Evolutionary conservation across 1,139 yeast genomes (phyloP).

Genomic region (Zygosaccharomyces sapae): DNA sequence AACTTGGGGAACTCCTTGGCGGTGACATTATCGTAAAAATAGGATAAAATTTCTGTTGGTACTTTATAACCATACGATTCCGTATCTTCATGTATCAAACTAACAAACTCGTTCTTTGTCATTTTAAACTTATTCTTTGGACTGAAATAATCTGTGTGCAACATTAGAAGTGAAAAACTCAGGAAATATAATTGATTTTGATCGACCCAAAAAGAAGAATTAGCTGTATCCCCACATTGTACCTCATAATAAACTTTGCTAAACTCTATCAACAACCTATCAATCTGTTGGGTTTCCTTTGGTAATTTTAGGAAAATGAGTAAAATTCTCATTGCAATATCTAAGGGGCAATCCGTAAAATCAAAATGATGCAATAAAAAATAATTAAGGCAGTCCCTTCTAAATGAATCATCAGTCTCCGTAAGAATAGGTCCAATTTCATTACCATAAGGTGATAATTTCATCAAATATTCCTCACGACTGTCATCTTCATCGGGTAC

Average conservation of each 20-base stretch:
- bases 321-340: conserved; percentile 56
- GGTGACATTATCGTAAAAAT: conserved; percentile 61
- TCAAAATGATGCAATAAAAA: conserved; percentile 43
- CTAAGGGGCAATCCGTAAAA: conserved; percentile 53
- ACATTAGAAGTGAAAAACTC: conserved; percentile 56
- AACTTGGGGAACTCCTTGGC: conserved; percentile 47
- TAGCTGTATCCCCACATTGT: conserved; percentile 22
- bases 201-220: conserved; percentile 33
- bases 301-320: conserved; percentile 56
- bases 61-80: conserved; percentile 37
- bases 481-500: conserved; percentile 36
- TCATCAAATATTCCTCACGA: conserved; percentile 37
- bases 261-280: conserved; percentile 55
- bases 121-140: conserved; percentile 59
- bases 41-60: conserved; percentile 44
- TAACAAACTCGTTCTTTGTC: conserved; percentile 56
- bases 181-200: conserved; percentile 53
- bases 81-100: conserved; percentile 39
- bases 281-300: conserved; percentile 67
- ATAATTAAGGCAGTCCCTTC: conserved; percentile 38
- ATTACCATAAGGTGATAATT: conserved; percentile 38
- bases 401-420: conserved; percentile 38
- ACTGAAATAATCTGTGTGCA: conserved; percentile 68
- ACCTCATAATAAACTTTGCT: conserved; percentile 45
- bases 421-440: conserved; percentile 41